These are phyloP conservation scores for Hygrocybe punicea DNA, from an alignment of 768 basidiomycete genomes.

Conservation along the genomic window DNA sequence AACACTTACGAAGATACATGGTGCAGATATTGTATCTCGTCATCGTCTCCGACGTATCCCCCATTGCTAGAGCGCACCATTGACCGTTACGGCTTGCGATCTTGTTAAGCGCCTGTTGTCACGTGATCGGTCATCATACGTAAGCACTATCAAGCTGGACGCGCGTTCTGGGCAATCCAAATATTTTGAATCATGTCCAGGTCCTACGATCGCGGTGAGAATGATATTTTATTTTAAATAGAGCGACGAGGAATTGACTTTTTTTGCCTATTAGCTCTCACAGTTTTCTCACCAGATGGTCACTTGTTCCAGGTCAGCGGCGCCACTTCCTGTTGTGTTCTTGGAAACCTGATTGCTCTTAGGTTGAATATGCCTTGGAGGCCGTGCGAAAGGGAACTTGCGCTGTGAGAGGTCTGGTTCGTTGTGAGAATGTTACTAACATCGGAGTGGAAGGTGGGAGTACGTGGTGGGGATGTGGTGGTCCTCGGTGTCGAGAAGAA, in stretches of 20 bases:
- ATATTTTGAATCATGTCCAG: conserved; percentile 66
- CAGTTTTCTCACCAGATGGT: conserved; percentile 97
- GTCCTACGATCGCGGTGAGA: conserved; percentile 93
- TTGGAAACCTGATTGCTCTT: conserved; percentile 6
- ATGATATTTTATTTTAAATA: not conserved
- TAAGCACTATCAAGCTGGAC: not conserved
- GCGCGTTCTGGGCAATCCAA: no score
- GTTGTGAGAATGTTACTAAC: conserved; percentile 8
- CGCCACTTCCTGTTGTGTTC: not conserved
- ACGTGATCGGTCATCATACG: not conserved
- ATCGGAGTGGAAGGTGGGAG: conserved; percentile 67
- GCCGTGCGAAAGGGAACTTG: conserved; percentile 97
- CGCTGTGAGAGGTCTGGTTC: conserved; percentile 57
- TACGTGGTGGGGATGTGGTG: conserved; percentile 90
- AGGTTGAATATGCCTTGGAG: conserved; percentile 99
- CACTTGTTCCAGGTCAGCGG: conserved; percentile 88
- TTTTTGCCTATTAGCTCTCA: conserved; percentile 64
- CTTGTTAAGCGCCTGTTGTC: not conserved
- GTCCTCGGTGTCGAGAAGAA: conserved; percentile 99
- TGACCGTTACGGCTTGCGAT: no score
- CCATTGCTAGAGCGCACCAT: not conserved
- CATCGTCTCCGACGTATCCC: not conserved
- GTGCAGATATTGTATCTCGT: not conserved
- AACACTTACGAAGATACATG: not conserved
- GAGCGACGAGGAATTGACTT: not conserved